Evolutionary conservation across 2,329 filamentous ascomycete genomes (phyloP), one percentile per base, ranked within the genome.

Genomic region (Pyricularia sp.): DNA sequence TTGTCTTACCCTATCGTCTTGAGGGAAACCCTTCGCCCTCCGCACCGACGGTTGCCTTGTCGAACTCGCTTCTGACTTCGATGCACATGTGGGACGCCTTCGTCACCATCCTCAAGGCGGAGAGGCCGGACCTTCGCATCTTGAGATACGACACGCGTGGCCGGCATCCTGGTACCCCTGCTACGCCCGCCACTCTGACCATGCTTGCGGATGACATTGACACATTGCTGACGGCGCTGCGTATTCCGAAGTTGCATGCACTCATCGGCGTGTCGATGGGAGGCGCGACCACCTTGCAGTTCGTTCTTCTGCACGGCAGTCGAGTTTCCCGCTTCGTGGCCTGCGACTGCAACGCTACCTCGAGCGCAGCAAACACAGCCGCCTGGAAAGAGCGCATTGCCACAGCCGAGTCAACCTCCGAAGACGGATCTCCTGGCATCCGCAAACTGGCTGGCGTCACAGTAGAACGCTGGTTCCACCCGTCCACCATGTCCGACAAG

Each of bases 1-100:
- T 91, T 6, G 73, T 78, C 2, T 82, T 96, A 16, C 85, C 86
- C 0, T 96, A 91, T 76, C 83, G 86, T 16, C 81, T 96, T 1
- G 89, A 94, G 74, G 91, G 91, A 65, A 88, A 84, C 68, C 71
- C 83, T 0, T 81, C 86, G 35, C 84, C 86, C 0, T 72, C 82
- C 24, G 89, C 90, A 0, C 91, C 91, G 0, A 82, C 88, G 0
- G 80, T 96, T 12, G 86, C 91, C 24, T 88, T 93, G 69, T 82
- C 82, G 75, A 96, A 96, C 78, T 93, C 88, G 1, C 87, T 96
- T 62, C 83, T 96, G 8, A 90, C 90, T 2, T 86, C 88, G 62
- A 82, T 88, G 68, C 80, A 84, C 73, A 94, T 96, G 83, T 96
- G 91, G 91, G 88, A 94, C 70, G 79, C 80, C 1, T 84, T 96